Base-by-base conservation (phyloP, 768 basidiomycete genomes). In the Podaxis sp. region DNA sequence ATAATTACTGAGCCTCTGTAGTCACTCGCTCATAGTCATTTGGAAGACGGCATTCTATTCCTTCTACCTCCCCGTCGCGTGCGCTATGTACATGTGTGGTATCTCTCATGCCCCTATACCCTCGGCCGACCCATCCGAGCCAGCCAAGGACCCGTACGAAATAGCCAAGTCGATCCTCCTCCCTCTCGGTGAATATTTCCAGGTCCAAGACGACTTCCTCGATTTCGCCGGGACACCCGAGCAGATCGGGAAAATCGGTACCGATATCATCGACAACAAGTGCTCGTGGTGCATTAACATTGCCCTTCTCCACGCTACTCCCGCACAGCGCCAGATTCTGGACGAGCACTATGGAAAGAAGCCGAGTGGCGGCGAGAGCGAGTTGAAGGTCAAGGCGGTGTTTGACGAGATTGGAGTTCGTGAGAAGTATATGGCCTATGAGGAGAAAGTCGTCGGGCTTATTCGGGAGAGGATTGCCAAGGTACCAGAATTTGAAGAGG, bases 1-100 rank as follows among this genome's bases (percentile, higher is more conserved):
- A 36, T 9, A 23, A 23, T 56, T 48, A n/a, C 23, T 58, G 52
- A 38, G 2, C 16, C 55, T 32, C 18, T 18, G 36, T 69, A 95
- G 93, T 71, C 94, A 98, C 71, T 83, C 85, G 62, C 83, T 92
- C 60, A 98, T 98, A 71, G 96, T 98, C 56, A 82, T 93, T 63
- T 98, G 95, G 86, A 99, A 99, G 77, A 98, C 96, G 27, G 92
- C 96, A 0, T 96, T 84, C 78, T 99, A 98, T 77, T 97, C 93
- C 27, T 98, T 98, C 84, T 97, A 98, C 77, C 92, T 99, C 64
- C 94, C 97, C 50, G 93, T 98, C 65, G 97, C 96, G 13, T 87
- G 95, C 63, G 94, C 94, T 11, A 88, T 98, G 87, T 83, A 88
- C 72, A 79, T 95, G 73, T 83, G 81, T 16, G 47, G 47, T 11